A percentile compares a stretch with the other conserved stretches of the same genome.
phyloP scores from a whole-genome alignment of 306 rosid species.

The Luffa acutangula region DNA sequence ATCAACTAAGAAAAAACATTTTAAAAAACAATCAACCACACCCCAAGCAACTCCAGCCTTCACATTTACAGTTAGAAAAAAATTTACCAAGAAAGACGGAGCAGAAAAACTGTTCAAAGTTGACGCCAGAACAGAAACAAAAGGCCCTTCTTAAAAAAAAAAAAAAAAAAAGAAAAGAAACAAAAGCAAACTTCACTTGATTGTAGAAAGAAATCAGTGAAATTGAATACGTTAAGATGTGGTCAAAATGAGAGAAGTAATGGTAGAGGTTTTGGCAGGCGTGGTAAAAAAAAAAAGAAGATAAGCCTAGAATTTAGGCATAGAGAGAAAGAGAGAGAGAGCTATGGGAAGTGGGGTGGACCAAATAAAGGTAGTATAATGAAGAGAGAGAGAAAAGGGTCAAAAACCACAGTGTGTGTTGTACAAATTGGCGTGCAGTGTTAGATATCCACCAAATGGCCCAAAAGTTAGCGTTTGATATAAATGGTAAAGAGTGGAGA shows the following conservation, averaged over 20 bases:
- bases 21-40: background rate
- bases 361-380: background rate
- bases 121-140: background rate
- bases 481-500: constrained; percentile 10
- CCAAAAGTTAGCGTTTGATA: constrained; percentile 5
- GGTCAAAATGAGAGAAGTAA: background rate
- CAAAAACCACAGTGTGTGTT: background rate
- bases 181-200: background rate
- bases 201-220: background rate
- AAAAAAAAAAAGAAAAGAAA: background rate
- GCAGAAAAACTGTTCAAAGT: background rate
- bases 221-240: background rate
- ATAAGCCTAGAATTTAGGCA: background rate
- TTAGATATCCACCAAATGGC: constrained; percentile 11
- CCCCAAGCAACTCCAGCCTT: background rate
- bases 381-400: background rate
- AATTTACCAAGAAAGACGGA: background rate
- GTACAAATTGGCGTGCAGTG: constrained; percentile 11
- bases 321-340: background rate
- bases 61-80: background rate
- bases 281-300: background rate
- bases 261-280: background rate
- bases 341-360: background rate
- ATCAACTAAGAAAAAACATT: background rate
- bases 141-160: too few species aligned